phyloP scores from a whole-genome alignment of 1,284 basidiomycete species.

The Mycosarcoma mackinlayi region DNA sequence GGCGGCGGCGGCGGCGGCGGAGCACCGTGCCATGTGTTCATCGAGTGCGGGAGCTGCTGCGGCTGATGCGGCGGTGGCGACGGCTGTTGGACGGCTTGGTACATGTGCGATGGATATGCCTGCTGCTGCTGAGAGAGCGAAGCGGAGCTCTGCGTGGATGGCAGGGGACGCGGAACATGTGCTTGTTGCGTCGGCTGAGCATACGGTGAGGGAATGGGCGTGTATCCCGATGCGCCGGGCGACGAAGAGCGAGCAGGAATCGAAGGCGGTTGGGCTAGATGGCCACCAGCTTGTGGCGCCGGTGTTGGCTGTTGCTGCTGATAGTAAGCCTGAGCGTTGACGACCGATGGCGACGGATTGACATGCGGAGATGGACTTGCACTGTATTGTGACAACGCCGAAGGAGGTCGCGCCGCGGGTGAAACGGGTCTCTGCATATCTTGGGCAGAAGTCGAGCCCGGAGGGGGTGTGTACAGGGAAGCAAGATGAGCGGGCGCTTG shows the following conservation, averaged over 20 bases:
- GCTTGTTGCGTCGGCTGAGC: slow-evolving; percentile 14
- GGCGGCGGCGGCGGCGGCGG: slow-evolving; percentile 14
- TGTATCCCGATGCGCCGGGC: slow-evolving; percentile 22
- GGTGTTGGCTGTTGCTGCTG: slow-evolving; percentile 31
- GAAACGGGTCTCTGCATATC: slow-evolving; percentile 36
- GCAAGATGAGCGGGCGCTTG: slow-evolving; percentile 44
- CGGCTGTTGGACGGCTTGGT: slow-evolving; percentile 32
- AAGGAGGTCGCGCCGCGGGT: slow-evolving; percentile 31
- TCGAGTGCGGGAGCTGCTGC: slow-evolving; percentile 24
- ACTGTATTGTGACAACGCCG: slow-evolving; percentile 35
- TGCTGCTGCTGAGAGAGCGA: slow-evolving; percentile 12
- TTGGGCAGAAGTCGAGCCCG: slow-evolving; percentile 1
- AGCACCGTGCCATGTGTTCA: slow-evolving; percentile 21
- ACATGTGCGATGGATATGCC: slow-evolving; percentile 29
- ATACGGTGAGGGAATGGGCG: slow-evolving; percentile 39
- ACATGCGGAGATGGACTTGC: slow-evolving; percentile 21
- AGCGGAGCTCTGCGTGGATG: slow-evolving; percentile 34
- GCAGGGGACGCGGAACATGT: slow-evolving; percentile 31
- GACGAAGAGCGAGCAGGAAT: slow-evolving; percentile 36
- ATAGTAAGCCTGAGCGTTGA: slow-evolving; percentile 50
- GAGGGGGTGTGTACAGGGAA: slow-evolving; percentile 38
- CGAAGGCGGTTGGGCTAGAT: slow-evolving; percentile 24
- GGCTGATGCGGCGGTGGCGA: slow-evolving; percentile 29
- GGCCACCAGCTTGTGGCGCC: slow-evolving; percentile 6
- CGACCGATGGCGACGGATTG: slow-evolving; percentile 31